A percentile compares a stretch with the other conserved stretches of the same genome.
Evolutionary conservation across 352 stramenopile species (phyloP).

Genomic region (Aphanomyces stellatus): DNA sequence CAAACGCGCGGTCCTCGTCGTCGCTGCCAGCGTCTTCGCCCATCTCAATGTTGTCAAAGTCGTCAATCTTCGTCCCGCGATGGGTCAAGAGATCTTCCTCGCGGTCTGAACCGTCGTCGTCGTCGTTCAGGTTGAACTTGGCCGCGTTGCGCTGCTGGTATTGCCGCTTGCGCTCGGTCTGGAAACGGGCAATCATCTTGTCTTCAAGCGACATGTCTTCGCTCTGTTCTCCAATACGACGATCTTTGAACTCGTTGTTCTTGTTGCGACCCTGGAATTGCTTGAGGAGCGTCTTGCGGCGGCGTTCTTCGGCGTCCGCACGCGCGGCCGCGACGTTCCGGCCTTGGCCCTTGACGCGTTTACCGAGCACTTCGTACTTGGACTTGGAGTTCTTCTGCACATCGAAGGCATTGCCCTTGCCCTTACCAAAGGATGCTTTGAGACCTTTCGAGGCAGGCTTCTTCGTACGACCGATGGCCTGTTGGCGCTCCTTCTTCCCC

Average conservation of each 20-base stretch:
- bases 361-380: constrained; percentile 88
- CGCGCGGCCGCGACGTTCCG: constrained; percentile 83
- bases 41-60: constrained; percentile 56
- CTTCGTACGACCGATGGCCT: constrained; percentile 4
- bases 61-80: constrained; percentile 59
- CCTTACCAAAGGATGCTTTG: background rate
- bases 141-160: constrained; percentile 51
- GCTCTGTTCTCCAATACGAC: constrained; percentile 76
- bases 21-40: constrained; percentile 33
- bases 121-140: constrained; percentile 68
- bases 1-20: constrained; percentile 59
- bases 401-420: constrained; percentile 79
- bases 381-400: constrained; percentile 74
- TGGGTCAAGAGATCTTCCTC: constrained; percentile 73
- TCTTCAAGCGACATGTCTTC: constrained; percentile 83
- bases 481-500: constrained; percentile 20
- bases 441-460: background rate
- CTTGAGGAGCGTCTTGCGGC: constrained; percentile 73
- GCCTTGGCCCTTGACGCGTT: constrained; percentile 79
- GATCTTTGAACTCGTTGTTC: constrained; percentile 84
- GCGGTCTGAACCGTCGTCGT: constrained; percentile 59
- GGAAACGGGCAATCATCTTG: constrained; percentile 89
- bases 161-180: constrained; percentile 82
- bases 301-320: constrained; percentile 70
- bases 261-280: constrained; percentile 82